Evolutionary conservation across 345 rosid species (phyloP).

Genomic region (Cardamine resedifolia): DNA sequence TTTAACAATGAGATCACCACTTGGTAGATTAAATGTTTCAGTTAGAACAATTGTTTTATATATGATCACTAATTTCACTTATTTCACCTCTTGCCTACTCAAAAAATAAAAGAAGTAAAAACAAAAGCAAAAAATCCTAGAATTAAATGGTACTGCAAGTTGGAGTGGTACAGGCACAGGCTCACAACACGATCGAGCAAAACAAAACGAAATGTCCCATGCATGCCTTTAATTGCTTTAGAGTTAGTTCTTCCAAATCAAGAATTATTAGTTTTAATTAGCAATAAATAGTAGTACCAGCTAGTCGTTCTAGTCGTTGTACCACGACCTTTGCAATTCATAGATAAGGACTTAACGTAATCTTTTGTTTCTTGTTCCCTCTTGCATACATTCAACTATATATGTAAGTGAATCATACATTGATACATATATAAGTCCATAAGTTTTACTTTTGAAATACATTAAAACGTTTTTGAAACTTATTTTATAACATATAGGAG

Average conservation of each 20-base stretch:
- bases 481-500: background rate
- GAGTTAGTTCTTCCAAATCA: slow-evolving; percentile 36
- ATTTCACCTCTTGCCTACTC: background rate
- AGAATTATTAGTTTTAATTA: slow-evolving; percentile 28
- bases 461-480: background rate
- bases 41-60: no score
- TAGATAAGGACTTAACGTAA: background rate
- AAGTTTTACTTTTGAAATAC: background rate
- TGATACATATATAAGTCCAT: background rate
- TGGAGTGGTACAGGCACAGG: slow-evolving; percentile 22
- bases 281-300: slow-evolving; percentile 25
- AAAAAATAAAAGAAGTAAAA: background rate
- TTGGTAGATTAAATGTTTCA: background rate
- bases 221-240: slow-evolving; percentile 32
- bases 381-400: background rate
- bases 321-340: slow-evolving; percentile 16
- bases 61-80: background rate
- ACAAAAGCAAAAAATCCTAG: background rate
- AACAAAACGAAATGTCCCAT: slow-evolving; percentile 33
- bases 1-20: no score
- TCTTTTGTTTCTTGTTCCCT: background rate
- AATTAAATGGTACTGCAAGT: slow-evolving; percentile 21
- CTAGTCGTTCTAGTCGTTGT: slow-evolving; percentile 28
- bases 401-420: background rate
- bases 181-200: slow-evolving; percentile 6